These are phyloP conservation scores for Cercospora zeae-maydis DNA, from an alignment of 2,329 filamentous ascomycete species.

Conservation along the genomic window DNA sequence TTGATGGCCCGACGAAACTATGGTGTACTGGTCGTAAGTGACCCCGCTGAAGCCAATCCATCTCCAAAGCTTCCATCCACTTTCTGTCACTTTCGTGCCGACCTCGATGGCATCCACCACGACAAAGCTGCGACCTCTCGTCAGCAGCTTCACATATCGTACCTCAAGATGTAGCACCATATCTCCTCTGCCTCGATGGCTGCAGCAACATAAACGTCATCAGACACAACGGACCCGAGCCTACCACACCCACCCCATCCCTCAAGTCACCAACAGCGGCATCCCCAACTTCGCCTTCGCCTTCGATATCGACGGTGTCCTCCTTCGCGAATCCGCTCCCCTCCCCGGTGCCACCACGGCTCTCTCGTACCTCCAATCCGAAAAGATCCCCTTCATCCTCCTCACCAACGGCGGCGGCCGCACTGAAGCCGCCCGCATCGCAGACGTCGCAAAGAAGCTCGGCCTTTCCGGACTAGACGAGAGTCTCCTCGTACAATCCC, in stretches of 20 bases:
- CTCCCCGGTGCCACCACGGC: slow-evolving; percentile 75
- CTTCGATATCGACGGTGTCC: slow-evolving; percentile 85
- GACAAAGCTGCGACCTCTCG: not conserved
- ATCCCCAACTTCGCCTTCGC: slow-evolving; percentile 53
- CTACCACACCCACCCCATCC: slow-evolving; percentile 4
- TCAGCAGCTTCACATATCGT: not conserved
- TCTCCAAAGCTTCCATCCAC: not conserved
- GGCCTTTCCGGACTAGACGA: slow-evolving; percentile 58
- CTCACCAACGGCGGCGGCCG: slow-evolving; percentile 94
- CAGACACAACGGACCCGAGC: not conserved
- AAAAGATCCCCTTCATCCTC: slow-evolving; percentile 85
- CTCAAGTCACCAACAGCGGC: slow-evolving; percentile 13
- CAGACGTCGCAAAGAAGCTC: slow-evolving; percentile 65
- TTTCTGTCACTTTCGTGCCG: not conserved
- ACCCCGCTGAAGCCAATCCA: not conserved
- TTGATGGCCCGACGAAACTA: not conserved
- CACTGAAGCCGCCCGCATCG: slow-evolving; percentile 69
- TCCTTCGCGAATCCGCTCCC: slow-evolving; percentile 74
- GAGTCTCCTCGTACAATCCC: slow-evolving; percentile 78
- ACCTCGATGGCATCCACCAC: slow-evolving; percentile 2
- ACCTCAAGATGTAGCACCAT: not conserved
- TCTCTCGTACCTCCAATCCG: slow-evolving; percentile 66
- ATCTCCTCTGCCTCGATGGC: not conserved
- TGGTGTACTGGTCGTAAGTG: not conserved
- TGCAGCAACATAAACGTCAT: not conserved